Evolutionary conservation across 352 stramenopile species (phyloP).

Genomic region (Vaucheria bursata): DNA sequence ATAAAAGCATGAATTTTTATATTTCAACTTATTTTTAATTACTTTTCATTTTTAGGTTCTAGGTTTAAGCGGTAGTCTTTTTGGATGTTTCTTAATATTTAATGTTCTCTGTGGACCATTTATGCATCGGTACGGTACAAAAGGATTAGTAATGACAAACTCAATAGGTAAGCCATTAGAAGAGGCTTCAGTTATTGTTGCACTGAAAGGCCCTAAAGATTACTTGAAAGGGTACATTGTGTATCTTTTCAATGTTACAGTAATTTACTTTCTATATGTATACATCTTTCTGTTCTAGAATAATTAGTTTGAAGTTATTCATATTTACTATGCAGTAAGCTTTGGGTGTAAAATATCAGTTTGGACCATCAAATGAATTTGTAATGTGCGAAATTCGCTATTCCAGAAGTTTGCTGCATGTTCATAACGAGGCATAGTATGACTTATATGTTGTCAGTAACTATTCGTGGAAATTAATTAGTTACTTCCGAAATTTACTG

Average conservation of each 20-base stretch:
- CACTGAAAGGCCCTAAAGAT: not conserved
- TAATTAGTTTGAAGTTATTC: too few species aligned
- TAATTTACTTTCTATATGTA: not conserved
- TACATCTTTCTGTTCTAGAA: too few species aligned
- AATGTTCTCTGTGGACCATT: not conserved
- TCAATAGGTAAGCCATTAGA: conserved; percentile 4
- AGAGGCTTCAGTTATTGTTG: not conserved
- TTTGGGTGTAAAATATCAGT: too few species aligned
- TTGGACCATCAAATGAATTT: too few species aligned
- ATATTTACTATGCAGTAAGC: too few species aligned
- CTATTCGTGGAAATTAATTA: too few species aligned
- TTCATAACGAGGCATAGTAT: too few species aligned
- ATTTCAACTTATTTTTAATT: not conserved
- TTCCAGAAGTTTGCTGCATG: too few species aligned
- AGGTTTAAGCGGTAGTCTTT: not conserved
- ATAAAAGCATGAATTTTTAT: not conserved
- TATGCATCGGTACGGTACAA: conserved; percentile 24
- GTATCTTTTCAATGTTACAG: not conserved
- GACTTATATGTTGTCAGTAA: too few species aligned
- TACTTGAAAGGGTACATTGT: too few species aligned
- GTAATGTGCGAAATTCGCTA: too few species aligned
- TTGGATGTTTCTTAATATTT: conserved; percentile 24
- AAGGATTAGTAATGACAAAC: conserved; percentile 47
- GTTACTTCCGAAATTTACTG: too few species aligned
- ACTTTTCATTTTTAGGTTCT: conserved; percentile 4